phyloP scores from a whole-genome alignment of 495 filamentous ascomycete species.

The Paragyromitra xinjiangensis region DNA sequence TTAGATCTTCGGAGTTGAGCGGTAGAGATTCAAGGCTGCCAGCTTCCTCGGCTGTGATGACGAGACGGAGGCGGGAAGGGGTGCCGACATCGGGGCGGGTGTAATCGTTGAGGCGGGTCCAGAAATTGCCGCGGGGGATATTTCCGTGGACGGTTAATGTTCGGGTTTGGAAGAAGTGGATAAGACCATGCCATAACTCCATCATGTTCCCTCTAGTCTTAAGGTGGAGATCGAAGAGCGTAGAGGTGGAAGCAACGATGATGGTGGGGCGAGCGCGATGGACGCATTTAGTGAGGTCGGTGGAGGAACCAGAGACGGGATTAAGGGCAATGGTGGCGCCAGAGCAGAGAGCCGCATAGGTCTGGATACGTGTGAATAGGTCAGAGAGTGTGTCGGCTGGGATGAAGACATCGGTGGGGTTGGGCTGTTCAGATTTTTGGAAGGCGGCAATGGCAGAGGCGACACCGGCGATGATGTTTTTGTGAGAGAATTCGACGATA shows the following conservation, averaged over 20 bases:
- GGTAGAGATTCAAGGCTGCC: slow-evolving; percentile 63
- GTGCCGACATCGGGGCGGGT: slow-evolving; percentile 69
- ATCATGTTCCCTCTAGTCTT: slow-evolving; percentile 62
- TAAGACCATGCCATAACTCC: slow-evolving; percentile 65
- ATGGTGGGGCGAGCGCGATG: slow-evolving; percentile 80
- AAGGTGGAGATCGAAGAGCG: slow-evolving; percentile 72
- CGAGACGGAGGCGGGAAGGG: slow-evolving; percentile 77
- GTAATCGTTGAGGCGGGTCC: slow-evolving; percentile 71
- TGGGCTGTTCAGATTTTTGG: slow-evolving; percentile 76
- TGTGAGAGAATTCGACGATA: slow-evolving; percentile 50
- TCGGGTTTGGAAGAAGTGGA: slow-evolving; percentile 74
- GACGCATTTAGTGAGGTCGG: slow-evolving; percentile 76
- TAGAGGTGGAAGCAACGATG: slow-evolving; percentile 78
- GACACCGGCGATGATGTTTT: slow-evolving; percentile 80
- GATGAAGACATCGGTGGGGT: slow-evolving; percentile 80
- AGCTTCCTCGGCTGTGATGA: slow-evolving; percentile 71
- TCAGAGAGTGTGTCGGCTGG: slow-evolving; percentile 82
- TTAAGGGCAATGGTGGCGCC: slow-evolving; percentile 89
- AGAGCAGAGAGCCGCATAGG: slow-evolving; percentile 81
- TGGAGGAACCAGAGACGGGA: slow-evolving; percentile 76
- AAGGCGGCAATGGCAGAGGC: slow-evolving; percentile 78
- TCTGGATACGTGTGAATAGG: slow-evolving; percentile 79
- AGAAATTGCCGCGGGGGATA: slow-evolving; percentile 73
- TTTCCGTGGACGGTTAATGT: slow-evolving; percentile 72
- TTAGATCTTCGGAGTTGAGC: slow-evolving; percentile 72